phyloP scores from a whole-genome alignment of 108 stramenopile genomes.

The Thalassiosira profunda region DNA sequence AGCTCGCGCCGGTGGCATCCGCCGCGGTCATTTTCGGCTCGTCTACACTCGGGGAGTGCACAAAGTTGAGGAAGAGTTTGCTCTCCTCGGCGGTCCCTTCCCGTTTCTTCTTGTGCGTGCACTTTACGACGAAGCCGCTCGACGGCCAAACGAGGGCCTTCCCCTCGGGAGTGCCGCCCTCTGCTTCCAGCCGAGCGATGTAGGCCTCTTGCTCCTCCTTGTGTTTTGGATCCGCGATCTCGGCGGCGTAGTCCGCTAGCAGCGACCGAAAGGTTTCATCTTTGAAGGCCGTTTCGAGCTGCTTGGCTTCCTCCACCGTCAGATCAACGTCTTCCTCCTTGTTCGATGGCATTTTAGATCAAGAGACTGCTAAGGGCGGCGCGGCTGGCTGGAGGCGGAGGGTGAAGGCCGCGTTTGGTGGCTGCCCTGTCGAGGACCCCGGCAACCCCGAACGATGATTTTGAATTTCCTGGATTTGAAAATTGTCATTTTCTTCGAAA shows the following conservation, averaged over 20 bases:
- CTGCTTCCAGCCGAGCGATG: slow-evolving; percentile 48
- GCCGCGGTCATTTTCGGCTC: slow-evolving; percentile 13
- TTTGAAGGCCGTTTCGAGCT: slow-evolving; percentile 49
- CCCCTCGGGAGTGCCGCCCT: slow-evolving; percentile 57
- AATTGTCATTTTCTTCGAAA: too few relatives aligned
- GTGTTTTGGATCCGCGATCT: slow-evolving; percentile 62
- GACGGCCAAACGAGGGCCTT: slow-evolving; percentile 53
- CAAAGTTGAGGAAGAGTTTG: slow-evolving; percentile 71
- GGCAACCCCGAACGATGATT: too few relatives aligned
- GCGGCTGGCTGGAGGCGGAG: too few relatives aligned
- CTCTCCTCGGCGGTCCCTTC: slow-evolving; percentile 6
- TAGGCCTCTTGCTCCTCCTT: slow-evolving; percentile 66
- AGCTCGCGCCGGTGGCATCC: slow-evolving; percentile 18
- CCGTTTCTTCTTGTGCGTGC: slow-evolving; percentile 35
- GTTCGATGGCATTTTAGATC: too few relatives aligned
- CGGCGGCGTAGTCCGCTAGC: slow-evolving; percentile 61
- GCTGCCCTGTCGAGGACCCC: too few relatives aligned
- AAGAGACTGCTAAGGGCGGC: too few relatives aligned
- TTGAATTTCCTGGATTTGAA: too few relatives aligned
- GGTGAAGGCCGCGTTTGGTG: too few relatives aligned
- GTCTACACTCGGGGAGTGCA: slow-evolving; percentile 38
- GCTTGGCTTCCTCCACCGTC: slow-evolving; percentile 33
- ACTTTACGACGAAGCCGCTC: slow-evolving; percentile 58
- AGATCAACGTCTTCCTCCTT: slow-evolving; percentile 31
- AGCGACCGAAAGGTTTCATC: slow-evolving; percentile 62